Evolutionary conservation across 306 rosid genomes (phyloP), one percentile per base, ranked within the genome.

Genomic region (Sophora flavescens): DNA sequence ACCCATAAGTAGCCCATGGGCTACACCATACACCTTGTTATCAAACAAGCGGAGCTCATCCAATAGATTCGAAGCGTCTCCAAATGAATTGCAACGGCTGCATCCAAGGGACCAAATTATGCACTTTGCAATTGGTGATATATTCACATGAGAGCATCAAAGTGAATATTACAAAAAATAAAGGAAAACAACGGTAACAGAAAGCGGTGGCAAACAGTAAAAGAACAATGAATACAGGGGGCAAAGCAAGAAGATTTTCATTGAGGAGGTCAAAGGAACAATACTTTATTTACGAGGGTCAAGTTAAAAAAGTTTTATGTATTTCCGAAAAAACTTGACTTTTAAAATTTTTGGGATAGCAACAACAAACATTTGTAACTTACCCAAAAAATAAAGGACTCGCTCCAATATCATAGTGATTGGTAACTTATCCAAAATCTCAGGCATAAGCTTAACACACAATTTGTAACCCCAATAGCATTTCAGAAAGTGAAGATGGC

Each of bases 1-100:
- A 60, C 98, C 98, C 91, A 86, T 88, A 53, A 95, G 96, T 16
- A 92, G 89, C 51, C 97, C 98, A 68, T 88, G 93, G 61, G 97
- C 96, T 71, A 95, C 96, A 32, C 97, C 98, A 82, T 95, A 92
- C 6, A 90, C 97, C 66, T 90, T 92, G 73, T 91, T 83, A 83
- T 92, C 97, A 80, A 95, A 84, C 70, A 90, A 39, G 44, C 96
- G 90, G 10, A 95, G 97, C 63, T 88, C 91, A 65, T 92, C 97
- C 87, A 92, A 82, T 72, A 95, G 68, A 89, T 87, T 88, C 35
- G 98, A 89, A 82, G 98, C 98, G 41, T 88, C 87, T 39, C 77
- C 92, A 60, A 86, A 86, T 13, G 98, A 90, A 81, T 89, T 85
- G 42, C 97, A 95, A 28, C 88, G 91, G 69, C 98, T 95, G 88